Evolutionary conservation across 2,329 filamentous ascomycete genomes (phyloP).

Genomic region (Pyrenochaeta sp.): DNA sequence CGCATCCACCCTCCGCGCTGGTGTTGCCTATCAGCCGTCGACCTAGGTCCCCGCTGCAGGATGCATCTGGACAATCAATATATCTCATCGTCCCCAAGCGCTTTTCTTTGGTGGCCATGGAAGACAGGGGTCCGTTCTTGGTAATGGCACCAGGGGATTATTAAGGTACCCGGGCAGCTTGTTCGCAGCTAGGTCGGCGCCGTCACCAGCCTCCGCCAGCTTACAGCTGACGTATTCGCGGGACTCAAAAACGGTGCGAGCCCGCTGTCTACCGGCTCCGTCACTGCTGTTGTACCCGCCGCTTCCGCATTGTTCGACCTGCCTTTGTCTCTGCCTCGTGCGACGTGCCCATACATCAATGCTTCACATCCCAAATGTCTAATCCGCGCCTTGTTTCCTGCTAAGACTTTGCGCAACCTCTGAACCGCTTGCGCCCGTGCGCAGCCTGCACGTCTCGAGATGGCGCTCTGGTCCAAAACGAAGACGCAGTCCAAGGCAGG

Average conservation of each 20-base stretch:
- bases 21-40: conserved; percentile 7
- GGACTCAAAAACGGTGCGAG: conserved; percentile 30
- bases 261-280: conserved; percentile 31
- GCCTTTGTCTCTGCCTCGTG: conserved; percentile 16
- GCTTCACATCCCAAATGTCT: conserved; percentile 31
- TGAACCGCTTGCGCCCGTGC: conserved; percentile 11
- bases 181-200: conserved; percentile 3
- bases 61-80: conserved; percentile 20
- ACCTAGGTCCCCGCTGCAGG: conserved; percentile 3
- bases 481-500: conserved; percentile 52
- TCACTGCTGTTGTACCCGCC: conserved; percentile 20
- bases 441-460: conserved; percentile 16
- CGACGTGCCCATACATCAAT: conserved; percentile 18
- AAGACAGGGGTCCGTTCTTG: conserved; percentile 20
- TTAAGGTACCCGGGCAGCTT: conserved; percentile 35
- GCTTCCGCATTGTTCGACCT: conserved; percentile 18
- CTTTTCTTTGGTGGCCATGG: conserved; percentile 5
- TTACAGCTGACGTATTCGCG: conserved; percentile 34
- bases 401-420: conserved; percentile 28
- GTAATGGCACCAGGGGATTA: conserved; percentile 22
- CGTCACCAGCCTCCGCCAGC: conserved; percentile 27
- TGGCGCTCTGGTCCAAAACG: conserved; percentile 47
- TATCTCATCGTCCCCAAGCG: conserved; percentile 10
- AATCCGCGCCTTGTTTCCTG: conserved; percentile 22
- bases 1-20: conserved; percentile 4